Conservation (phyloP, 352 stramenopile genomes). For the Thraustotheca clavata region DNA sequence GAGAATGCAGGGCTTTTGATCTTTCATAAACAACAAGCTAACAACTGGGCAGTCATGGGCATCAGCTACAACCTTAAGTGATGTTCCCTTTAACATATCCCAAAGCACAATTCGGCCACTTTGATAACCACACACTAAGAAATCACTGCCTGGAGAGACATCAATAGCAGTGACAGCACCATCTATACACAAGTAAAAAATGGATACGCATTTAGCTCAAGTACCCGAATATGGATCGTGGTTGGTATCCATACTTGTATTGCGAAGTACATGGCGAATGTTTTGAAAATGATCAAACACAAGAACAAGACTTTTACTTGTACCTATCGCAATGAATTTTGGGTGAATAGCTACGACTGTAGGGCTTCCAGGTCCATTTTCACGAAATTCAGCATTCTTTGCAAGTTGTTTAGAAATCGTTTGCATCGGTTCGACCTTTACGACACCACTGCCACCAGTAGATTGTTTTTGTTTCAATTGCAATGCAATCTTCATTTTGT, state of each 20-base stretch:
- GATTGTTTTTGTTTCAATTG: constrained; percentile 42
- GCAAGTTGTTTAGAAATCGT: constrained; percentile 82
- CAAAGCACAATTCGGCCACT: constrained; percentile 91
- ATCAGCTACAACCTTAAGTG: constrained; percentile 88
- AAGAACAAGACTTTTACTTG: constrained; percentile 89
- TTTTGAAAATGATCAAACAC: constrained; percentile 97
- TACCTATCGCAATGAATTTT: constrained; percentile 96
- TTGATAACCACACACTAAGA: constrained; percentile 89
- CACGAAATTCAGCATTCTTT: constrained; percentile 89
- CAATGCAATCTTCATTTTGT: constrained; percentile 35
- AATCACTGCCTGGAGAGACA: constrained; percentile 81
- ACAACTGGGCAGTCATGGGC: constrained; percentile 83
- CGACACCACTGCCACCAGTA: constrained; percentile 43
- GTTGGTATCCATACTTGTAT: constrained; percentile 11
- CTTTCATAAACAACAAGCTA: constrained; percentile 75
- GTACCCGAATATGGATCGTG: constrained; percentile 18
- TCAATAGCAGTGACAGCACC: constrained; percentile 83
- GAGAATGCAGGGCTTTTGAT: constrained; percentile 76
- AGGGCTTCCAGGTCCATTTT: constrained; percentile 84
- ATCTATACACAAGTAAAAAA: constrained; percentile 22
- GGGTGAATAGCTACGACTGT: constrained; percentile 92
- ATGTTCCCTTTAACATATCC: constrained; percentile 93
- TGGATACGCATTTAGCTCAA: not conserved
- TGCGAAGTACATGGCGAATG: constrained; percentile 29
- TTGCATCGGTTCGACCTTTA: constrained; percentile 87